Percentiles rank a stretch among this genome's conserved stretches.
Evolutionary conservation across 2,329 filamentous ascomycete genomes (phyloP).

Genomic region (Sordariomycetes sp.): DNA sequence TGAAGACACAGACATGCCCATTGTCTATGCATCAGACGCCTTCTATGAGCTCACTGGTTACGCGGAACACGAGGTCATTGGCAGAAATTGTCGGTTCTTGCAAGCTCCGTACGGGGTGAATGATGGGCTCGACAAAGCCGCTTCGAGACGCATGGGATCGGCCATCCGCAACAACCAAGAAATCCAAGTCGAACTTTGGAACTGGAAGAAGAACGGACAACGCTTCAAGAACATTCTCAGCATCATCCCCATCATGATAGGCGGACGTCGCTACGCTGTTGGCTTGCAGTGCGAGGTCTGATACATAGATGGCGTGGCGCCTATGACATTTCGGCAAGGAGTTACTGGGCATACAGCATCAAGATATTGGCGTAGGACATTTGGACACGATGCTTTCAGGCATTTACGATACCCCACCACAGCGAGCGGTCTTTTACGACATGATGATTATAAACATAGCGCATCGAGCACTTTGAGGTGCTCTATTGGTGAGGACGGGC

Average conservation of each 20-base stretch:
- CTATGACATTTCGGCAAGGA: too few species aligned
- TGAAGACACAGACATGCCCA: conserved; percentile 61
- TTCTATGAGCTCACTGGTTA: conserved; percentile 78
- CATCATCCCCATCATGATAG: conserved; percentile 72
- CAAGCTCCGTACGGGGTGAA: conserved; percentile 58
- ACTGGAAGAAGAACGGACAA: conserved; percentile 74
- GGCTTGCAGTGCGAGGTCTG: conserved; percentile 65
- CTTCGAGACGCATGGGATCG: conserved; percentile 43
- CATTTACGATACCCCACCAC: too few species aligned
- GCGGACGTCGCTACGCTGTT: conserved; percentile 64
- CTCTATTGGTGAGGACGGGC: too few species aligned
- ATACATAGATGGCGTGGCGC: too few species aligned
- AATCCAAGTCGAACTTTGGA: conserved; percentile 51
- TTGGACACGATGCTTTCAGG: too few species aligned
- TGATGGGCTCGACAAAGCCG: conserved; percentile 29
- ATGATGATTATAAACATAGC: too few species aligned
- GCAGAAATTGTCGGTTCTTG: conserved; percentile 76
- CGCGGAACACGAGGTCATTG: conserved; percentile 61
- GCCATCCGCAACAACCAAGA: conserved; percentile 36
- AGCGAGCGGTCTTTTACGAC: too few species aligned
- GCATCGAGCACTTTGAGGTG: too few species aligned
- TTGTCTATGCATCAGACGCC: conserved; percentile 76
- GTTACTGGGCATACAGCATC: too few species aligned
- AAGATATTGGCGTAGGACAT: too few species aligned
- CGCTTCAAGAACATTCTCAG: conserved; percentile 74